These are phyloP conservation scores for Zygosaccharomyces sapae DNA, from an alignment of 1,139 yeast species.

Conservation along the genomic window DNA sequence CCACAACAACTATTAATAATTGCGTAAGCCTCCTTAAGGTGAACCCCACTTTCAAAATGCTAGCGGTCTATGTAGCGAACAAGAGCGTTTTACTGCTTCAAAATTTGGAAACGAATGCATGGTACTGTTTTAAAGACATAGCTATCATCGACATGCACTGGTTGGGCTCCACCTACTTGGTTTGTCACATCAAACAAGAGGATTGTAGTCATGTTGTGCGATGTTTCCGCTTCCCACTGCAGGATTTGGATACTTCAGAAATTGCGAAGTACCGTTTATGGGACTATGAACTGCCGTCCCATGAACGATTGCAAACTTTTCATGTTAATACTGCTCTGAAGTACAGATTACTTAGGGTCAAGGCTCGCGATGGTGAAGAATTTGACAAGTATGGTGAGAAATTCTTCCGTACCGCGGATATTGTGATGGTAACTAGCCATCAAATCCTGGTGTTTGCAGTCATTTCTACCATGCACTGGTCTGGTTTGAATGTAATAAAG, in stretches of 20 bases:
- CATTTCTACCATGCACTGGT: constrained; percentile 24
- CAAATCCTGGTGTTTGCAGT: constrained; percentile 27
- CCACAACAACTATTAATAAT: constrained; percentile 34
- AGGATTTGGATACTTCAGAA: constrained; percentile 19
- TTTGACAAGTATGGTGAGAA: constrained; percentile 19
- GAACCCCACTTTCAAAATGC: constrained; percentile 25
- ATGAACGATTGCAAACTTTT: constrained; percentile 14
- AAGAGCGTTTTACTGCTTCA: constrained; percentile 31
- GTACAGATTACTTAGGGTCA: constrained; percentile 27
- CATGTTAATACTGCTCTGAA: constrained; percentile 28
- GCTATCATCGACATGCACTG: constrained; percentile 30
- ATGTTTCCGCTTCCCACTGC: constrained; percentile 30
- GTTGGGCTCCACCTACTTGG: constrained; percentile 33
- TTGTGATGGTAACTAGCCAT: constrained; percentile 21
- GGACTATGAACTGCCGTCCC: constrained; percentile 27
- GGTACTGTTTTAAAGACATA: constrained; percentile 30
- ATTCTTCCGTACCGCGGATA: constrained; percentile 31
- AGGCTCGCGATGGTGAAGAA: constrained; percentile 18
- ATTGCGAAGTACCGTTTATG: constrained; percentile 27
- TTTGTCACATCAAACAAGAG: constrained; percentile 28
- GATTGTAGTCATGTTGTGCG: constrained; percentile 22
- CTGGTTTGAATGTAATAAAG: constrained; percentile 27
- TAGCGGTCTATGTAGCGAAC: constrained; percentile 32
- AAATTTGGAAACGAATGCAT: constrained; percentile 28
- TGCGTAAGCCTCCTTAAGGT: constrained; percentile 23